These are phyloP conservation scores for Alternaria triticina DNA, from an alignment of 2,329 filamentous ascomycete genomes.

Conservation along the genomic window DNA sequence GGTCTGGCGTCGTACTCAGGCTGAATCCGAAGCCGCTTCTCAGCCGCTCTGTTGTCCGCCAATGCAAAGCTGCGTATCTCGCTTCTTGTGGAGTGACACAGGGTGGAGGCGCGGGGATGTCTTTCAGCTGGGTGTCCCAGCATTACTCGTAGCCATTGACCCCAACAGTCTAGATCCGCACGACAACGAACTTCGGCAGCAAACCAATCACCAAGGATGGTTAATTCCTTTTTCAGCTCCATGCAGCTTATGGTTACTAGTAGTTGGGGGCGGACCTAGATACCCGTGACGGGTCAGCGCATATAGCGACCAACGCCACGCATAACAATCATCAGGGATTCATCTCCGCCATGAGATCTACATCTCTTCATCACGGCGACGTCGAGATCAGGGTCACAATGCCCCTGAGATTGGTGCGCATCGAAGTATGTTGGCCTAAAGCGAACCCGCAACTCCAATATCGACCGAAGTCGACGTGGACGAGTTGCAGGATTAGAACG, in stretches of 20 bases:
- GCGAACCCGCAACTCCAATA: conserved; percentile 49
- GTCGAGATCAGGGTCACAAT: background rate
- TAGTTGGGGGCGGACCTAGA: conserved; percentile 5
- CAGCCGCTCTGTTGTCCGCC: conserved; percentile 20
- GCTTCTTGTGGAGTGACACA: conserved; percentile 25
- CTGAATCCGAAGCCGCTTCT: conserved; percentile 19
- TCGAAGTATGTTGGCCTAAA: conserved; percentile 47
- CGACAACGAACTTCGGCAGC: conserved; percentile 4
- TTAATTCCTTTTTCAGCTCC: conserved; percentile 10
- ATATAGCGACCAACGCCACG: conserved; percentile 9
- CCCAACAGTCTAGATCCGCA: conserved; percentile 17
- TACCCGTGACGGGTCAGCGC: conserved; percentile 9
- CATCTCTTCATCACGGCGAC: background rate
- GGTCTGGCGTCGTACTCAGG: conserved; percentile 1
- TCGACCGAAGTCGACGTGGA: conserved; percentile 41
- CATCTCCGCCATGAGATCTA: background rate
- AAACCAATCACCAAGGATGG: background rate
- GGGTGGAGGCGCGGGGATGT: conserved; percentile 24
- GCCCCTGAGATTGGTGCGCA: background rate
- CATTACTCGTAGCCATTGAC: conserved; percentile 13
- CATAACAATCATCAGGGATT: background rate
- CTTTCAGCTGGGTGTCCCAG: conserved; percentile 18
- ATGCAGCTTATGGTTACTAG: conserved; percentile 13
- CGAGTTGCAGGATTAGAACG: conserved; percentile 51
- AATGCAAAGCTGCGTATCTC: conserved; percentile 13